Conservation (phyloP, 163 green algal genomes). For the Scenedesmus sp. region DNA sequence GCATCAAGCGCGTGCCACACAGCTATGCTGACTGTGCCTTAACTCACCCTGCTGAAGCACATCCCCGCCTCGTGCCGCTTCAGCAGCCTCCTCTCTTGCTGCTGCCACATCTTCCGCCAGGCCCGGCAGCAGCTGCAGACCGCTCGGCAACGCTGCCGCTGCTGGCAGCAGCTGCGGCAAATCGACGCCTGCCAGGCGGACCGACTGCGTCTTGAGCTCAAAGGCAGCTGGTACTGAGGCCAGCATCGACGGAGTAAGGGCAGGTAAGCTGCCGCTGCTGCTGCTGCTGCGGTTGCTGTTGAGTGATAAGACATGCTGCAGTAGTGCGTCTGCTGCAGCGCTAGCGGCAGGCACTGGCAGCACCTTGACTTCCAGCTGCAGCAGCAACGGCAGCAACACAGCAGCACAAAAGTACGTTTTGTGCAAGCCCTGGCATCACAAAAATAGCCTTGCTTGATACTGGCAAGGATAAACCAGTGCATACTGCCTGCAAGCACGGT, state of each 20-base stretch:
- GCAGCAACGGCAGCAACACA: not conserved
- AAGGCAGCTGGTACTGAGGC: slow-evolving; percentile 22
- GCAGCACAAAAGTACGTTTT: not conserved
- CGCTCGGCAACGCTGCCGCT: slow-evolving; percentile 9
- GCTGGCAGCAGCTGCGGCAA: slow-evolving; percentile 33
- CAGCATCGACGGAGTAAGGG: not conserved
- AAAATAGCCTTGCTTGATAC: too few species aligned
- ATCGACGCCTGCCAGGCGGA: slow-evolving; percentile 28
- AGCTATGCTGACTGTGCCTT: not conserved
- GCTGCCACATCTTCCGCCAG: slow-evolving; percentile 23
- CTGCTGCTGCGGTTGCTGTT: slow-evolving; percentile 28
- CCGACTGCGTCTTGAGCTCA: slow-evolving; percentile 41
- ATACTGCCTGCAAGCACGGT: too few species aligned
- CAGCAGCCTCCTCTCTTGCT: not conserved
- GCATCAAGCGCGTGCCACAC: not conserved
- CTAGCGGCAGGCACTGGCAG: not conserved
- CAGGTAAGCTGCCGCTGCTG: slow-evolving; percentile 11
- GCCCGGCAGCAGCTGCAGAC: slow-evolving; percentile 18
- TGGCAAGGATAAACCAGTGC: too few species aligned
- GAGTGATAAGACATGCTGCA: not conserved
- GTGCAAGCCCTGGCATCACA: too few species aligned
- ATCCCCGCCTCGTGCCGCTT: not conserved
- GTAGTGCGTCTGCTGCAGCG: not conserved
- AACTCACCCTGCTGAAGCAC: not conserved
- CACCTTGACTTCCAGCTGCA: slow-evolving; percentile 36